Evolutionary conservation across 2,329 filamentous ascomycete genomes (phyloP).

Genomic region (Fusarium sp.): DNA sequence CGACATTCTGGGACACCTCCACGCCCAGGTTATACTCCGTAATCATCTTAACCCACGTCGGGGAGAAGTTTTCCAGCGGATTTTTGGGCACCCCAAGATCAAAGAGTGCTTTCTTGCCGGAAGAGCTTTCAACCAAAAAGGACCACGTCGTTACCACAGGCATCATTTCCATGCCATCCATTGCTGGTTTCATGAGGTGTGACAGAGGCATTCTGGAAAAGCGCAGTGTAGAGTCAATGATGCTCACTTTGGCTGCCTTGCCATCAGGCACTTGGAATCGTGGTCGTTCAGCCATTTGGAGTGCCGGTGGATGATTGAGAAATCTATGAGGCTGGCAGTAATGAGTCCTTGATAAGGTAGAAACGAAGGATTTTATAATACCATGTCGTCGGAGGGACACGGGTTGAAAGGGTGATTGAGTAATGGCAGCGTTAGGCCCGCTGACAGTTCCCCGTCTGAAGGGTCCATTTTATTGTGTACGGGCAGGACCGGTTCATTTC

Average conservation of each 20-base stretch:
- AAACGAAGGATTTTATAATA: background rate
- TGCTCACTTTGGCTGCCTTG: conserved; percentile 18
- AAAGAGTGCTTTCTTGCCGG: conserved; percentile 21
- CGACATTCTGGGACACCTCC: conserved; percentile 24
- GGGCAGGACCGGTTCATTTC: too few relatives aligned
- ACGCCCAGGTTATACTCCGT: background rate
- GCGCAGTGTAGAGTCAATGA: conserved; percentile 22
- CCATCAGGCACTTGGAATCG: conserved; percentile 15
- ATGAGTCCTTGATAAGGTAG: fast-evolving
- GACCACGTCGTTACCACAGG: conserved; percentile 17
- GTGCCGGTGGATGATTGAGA: too few relatives aligned
- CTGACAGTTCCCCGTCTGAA: too few relatives aligned
- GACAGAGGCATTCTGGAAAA: background rate
- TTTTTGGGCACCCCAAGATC: conserved; percentile 28
- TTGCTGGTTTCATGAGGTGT: conserved; percentile 10
- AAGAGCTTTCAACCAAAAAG: conserved; percentile 22
- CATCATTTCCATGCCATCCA: conserved; percentile 6
- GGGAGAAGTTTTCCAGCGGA: conserved; percentile 11
- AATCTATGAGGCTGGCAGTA: fast-evolving
- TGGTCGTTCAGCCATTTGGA: conserved; percentile 5
- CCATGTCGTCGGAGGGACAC: too few relatives aligned
- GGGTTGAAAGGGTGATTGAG: background rate
- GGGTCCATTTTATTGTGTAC: too few relatives aligned
- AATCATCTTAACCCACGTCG: conserved; percentile 8
- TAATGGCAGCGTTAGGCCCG: too few relatives aligned